Conservation (phyloP, 768 basidiomycete species). For the Mycena epipterygia region DNA sequence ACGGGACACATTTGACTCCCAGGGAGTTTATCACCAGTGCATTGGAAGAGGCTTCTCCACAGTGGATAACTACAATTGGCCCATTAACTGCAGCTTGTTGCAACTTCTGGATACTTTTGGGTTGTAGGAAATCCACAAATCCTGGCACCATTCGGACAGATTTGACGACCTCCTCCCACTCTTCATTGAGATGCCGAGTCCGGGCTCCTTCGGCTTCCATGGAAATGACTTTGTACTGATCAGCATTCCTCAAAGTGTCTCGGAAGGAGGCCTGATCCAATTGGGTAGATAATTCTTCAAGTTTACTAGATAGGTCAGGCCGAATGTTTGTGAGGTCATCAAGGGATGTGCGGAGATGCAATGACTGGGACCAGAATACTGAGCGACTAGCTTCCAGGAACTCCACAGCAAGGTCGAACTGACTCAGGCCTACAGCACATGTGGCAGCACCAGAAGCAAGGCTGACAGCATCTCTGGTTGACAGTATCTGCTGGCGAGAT, state of each 20-base stretch:
- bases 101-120: not conserved
- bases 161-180: slow-evolving; percentile 34
- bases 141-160: slow-evolving; percentile 26
- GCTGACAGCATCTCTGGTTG: too few species aligned
- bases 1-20: not conserved
- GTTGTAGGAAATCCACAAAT: slow-evolving; percentile 40
- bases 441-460: too few species aligned
- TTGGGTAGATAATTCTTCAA: too few species aligned
- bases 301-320: too few species aligned
- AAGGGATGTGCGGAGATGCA: too few species aligned
- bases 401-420: too few species aligned
- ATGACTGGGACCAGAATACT: too few species aligned
- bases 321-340: too few species aligned
- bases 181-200: slow-evolving; percentile 33
- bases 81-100: not conserved
- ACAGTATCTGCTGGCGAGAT: too few species aligned
- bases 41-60: slow-evolving; percentile 2
- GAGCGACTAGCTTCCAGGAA: too few species aligned
- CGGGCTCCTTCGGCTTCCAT: slow-evolving; percentile 32
- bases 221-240: slow-evolving; percentile 21
- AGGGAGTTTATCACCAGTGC: slow-evolving; percentile 4
- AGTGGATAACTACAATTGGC: slow-evolving; percentile 23
- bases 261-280: too few species aligned
- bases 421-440: too few species aligned
- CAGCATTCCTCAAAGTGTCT: not conserved